Percentiles rank a stretch among this genome's conserved stretches.
Conservation (phyloP, 345 rosid genomes). For the Erodium maritimum region DNA sequence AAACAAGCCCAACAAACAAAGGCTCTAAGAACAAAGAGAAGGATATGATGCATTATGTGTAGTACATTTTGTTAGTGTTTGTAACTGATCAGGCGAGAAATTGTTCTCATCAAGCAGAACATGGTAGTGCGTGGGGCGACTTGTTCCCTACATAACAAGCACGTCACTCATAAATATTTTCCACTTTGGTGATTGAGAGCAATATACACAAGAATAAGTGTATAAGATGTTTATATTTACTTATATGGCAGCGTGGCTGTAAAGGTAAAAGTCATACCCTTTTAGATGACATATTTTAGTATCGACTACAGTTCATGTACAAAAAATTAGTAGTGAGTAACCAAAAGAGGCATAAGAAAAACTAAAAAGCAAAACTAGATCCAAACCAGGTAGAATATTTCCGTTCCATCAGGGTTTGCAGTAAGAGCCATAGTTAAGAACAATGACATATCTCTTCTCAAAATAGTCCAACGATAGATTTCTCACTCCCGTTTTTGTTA, state of each 20-base stretch:
- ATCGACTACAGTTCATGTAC: conserved; percentile 6
- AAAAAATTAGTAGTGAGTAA: not conserved
- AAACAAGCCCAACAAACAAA: not conserved
- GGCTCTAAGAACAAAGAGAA: not conserved
- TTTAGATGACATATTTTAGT: conserved; percentile 7
- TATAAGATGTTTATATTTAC: not conserved
- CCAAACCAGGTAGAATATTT: conserved; percentile 1
- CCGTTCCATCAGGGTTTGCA: too few species aligned
- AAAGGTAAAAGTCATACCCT: conserved; percentile 5
- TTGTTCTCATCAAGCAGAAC: conserved; percentile 8
- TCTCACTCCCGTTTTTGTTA: too few species aligned
- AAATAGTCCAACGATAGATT: too few species aligned
- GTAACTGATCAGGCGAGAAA: conserved; percentile 4
- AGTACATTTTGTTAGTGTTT: conserved; percentile 6
- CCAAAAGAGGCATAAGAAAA: not conserved
- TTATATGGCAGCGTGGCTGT: conserved; percentile 9
- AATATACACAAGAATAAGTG: not conserved
- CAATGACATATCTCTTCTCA: too few species aligned
- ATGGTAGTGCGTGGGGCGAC: conserved; percentile 8
- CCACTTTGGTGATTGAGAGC: too few species aligned
- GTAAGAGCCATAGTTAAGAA: too few species aligned
- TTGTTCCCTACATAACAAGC: conserved; percentile 5
- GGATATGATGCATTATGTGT: conserved; percentile 1
- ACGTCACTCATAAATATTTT: too few species aligned
- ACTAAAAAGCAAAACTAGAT: not conserved